phyloP scores from a whole-genome alignment of 2,329 filamentous ascomycete species.

The Truncatella angustata region DNA sequence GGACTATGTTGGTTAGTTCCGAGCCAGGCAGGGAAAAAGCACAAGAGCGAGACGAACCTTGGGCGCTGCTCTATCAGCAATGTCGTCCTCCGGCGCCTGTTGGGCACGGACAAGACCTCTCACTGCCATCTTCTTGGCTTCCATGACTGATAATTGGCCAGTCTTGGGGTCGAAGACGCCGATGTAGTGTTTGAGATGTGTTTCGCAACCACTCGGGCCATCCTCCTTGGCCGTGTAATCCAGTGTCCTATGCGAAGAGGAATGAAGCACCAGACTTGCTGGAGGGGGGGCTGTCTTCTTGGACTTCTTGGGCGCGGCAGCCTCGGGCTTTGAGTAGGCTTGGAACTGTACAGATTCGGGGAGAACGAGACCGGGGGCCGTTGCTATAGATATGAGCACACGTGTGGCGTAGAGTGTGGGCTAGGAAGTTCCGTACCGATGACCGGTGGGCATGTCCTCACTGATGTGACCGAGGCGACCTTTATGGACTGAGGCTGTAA shows the following conservation, averaged over 20 bases:
- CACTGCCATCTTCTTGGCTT: slow-evolving; percentile 64
- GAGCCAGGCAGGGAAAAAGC: neutral
- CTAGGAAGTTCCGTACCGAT: slow-evolving; percentile 41
- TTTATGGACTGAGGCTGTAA: slow-evolving; percentile 35
- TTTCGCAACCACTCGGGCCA: slow-evolving; percentile 35
- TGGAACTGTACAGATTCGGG: slow-evolving; percentile 41
- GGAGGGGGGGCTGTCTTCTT: slow-evolving; percentile 36
- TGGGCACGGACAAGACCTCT: slow-evolving; percentile 56
- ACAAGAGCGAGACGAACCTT: slow-evolving; percentile 29
- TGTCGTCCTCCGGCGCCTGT: slow-evolving; percentile 47
- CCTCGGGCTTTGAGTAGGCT: slow-evolving; percentile 40
- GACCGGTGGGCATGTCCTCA: slow-evolving; percentile 49
- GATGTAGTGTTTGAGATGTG: slow-evolving; percentile 60
- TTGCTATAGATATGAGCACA: slow-evolving; percentile 24
- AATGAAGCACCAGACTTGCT: slow-evolving; percentile 56
- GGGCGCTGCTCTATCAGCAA: slow-evolving; percentile 33
- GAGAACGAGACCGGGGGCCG: slow-evolving; percentile 38
- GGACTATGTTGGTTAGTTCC: slow-evolving; percentile 39
- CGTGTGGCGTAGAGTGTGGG: no score
- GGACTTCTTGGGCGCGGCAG: slow-evolving; percentile 34
- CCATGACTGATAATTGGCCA: slow-evolving; percentile 57
- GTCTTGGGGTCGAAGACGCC: slow-evolving; percentile 62
- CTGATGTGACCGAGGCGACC: slow-evolving; percentile 44
- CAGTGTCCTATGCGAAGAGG: slow-evolving; percentile 53
- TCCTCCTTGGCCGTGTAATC: slow-evolving; percentile 61